A percentile compares a stretch with the other conserved stretches of the same genome.
These are phyloP conservation scores for Middelhovenomyces tepae DNA, from an alignment of 805 yeast species.

Conservation along the genomic window DNA sequence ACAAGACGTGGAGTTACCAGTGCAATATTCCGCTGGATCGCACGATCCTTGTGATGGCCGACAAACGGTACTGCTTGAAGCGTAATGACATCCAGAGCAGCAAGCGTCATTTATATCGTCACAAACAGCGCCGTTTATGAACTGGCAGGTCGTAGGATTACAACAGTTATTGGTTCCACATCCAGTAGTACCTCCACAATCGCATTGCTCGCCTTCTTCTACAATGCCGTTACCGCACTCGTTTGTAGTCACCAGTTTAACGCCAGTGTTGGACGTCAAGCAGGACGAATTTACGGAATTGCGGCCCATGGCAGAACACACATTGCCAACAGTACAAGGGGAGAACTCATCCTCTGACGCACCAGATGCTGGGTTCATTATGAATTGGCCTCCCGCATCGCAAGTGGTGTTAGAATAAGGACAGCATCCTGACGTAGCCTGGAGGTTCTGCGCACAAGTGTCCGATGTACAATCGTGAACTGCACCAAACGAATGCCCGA, in stretches of 20 bases:
- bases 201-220: constrained; percentile 33
- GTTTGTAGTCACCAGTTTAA: constrained; percentile 23
- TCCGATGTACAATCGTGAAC: constrained; percentile 32
- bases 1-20: constrained; percentile 27
- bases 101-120: constrained; percentile 27
- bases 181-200: constrained; percentile 30
- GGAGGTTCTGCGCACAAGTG: constrained; percentile 25
- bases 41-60: constrained; percentile 27
- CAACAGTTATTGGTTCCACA: constrained; percentile 26
- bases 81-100: constrained; percentile 26
- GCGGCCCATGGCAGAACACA: constrained; percentile 24
- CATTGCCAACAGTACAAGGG: constrained; percentile 28
- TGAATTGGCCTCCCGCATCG: constrained; percentile 26
- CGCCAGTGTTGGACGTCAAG: constrained; percentile 22
- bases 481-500: constrained; percentile 34
- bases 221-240: constrained; percentile 33
- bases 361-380: constrained; percentile 30
- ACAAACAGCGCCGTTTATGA: constrained; percentile 22
- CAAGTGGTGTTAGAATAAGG: constrained; percentile 25
- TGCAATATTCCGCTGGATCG: constrained; percentile 27
- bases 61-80: constrained; percentile 23
- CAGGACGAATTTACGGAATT: constrained; percentile 24
- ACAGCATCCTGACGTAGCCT: constrained; percentile 26
- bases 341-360: constrained; percentile 24
- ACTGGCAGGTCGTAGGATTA: constrained; percentile 27